Evolutionary conservation across 2,329 filamentous ascomycete species (phyloP).

Genomic region (Cladosporium sp.): DNA sequence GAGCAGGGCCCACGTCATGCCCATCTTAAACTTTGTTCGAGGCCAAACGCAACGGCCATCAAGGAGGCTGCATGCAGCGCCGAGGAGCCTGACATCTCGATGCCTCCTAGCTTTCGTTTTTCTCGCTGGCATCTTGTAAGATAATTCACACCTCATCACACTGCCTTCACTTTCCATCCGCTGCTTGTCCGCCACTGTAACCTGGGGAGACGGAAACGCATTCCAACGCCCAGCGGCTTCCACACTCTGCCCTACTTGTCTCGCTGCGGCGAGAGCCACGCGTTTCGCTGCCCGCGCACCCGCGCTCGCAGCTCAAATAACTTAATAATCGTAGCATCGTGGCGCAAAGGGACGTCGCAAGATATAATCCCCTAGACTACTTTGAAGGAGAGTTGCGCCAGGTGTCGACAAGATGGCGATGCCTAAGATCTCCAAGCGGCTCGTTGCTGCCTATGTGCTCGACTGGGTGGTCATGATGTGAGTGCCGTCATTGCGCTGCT

Average conservation of each 20-base stretch:
- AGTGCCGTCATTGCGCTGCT: slow-evolving; percentile 16
- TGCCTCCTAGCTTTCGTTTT: too few species aligned
- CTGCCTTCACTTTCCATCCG: neutral
- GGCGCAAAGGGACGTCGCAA: neutral
- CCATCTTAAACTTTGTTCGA: slow-evolving; percentile 2
- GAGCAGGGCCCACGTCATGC: slow-evolving; percentile 4
- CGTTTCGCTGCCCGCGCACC: slow-evolving; percentile 6
- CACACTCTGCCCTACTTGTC: neutral
- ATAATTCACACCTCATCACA: neutral
- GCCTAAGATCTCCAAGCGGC: slow-evolving; percentile 27
- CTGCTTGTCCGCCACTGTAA: neutral
- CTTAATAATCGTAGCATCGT: neutral
- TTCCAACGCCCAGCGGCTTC: neutral
- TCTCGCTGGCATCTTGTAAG: too few species aligned
- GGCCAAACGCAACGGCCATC: slow-evolving; percentile 3
- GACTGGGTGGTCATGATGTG: slow-evolving; percentile 70
- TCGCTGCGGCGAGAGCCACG: neutral
- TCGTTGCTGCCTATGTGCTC: slow-evolving; percentile 64
- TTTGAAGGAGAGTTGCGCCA: neutral
- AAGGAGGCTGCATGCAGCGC: slow-evolving; percentile 5
- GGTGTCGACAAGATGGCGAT: neutral
- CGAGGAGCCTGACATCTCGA: neutral
- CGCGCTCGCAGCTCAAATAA: neutral
- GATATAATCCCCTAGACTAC: too few species aligned
- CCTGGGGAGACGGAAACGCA: neutral